Base-by-base conservation (phyloP, 768 basidiomycete genomes). In the Mycena haematopus region DNA sequence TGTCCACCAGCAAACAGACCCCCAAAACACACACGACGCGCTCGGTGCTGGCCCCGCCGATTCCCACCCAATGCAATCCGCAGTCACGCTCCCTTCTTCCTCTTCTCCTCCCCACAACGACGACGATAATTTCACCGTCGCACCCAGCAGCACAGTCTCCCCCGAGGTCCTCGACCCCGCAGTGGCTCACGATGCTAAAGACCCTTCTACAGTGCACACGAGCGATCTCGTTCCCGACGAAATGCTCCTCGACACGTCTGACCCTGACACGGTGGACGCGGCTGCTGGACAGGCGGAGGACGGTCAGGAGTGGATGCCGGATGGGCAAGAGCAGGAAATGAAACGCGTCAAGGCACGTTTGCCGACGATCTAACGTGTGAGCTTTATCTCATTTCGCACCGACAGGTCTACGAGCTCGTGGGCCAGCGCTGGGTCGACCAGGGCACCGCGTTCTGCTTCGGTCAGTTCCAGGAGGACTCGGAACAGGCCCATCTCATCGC, bases 381-480 rank as follows among this genome's bases (percentile, higher is more conserved):
- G 60, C 61, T 69, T 65, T 70, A 63, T 70, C 57, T 65, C 52
- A 62, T 42, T 36, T 36, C 40, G 29, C 29, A 5, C 29, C 45
- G 22, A 29, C 65, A 99, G 91, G 96, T 99, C 27, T 99, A 99
- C 77, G 91, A 96, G 76, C 89, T 99, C 62, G 85, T 94, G 56
- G 93, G 91, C 61, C 84, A 91, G 66, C 86, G 89, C 59, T 99
- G 97, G 97, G 84, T 89, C 58, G 97, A 99, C 81, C 89, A 95
- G 73, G 97, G 97, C 50, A 99, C 97, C 19, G 97, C 97, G 1
- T 93, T 95, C 73, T 97, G 96, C 75, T 92, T 92, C 71, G 95
- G 95, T 47, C 89, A 95, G 73, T 91, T 91, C 66, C 85, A 88
- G 68, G 85, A 90, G 68, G 86, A 90, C 52, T 83, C 84, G 52